Evolutionary conservation across 2,329 filamentous ascomycete genomes (phyloP), one percentile per base, ranked within the genome.

Genomic region (Claviceps pusilla): DNA sequence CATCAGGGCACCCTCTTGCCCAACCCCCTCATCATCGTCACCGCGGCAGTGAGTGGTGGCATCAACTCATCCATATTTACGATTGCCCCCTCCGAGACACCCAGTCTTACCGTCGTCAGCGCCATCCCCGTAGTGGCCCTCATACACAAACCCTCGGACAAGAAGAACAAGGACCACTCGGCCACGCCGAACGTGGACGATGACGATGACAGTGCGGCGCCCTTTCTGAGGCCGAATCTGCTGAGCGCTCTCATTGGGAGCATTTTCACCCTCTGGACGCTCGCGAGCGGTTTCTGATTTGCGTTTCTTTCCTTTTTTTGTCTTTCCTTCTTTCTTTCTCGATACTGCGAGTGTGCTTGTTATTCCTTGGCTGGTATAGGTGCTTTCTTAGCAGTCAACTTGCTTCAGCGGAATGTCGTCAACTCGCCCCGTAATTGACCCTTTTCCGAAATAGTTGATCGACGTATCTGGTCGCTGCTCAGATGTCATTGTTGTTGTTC

Each of bases 61-160:
- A 48, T 50, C 3, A n/a, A 3, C 10, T 54, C 51, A 1, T 16
- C 2, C 1, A 54, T 41, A 7, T 51, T 46, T 9, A 42, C 54
- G 2, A 46, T 59, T 14, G 24, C 31, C 10, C 28, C 53, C 2
- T 39, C 33, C 1, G 52, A 43, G 2, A 52, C 54, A 10, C 47
- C 54, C 12, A 50, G 54, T 43, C 49, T 55, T 16, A 47, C 50
- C 7, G 50, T 55, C n/a, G 48, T 50, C 9, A 54, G 45, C 19
- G 50, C 46, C 11, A 12, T 59, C 7, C 58, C 59, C 5, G 60
- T 52, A 6, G 53, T 61, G 28, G 51, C 56, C 1, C 50, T 64
- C 7, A 46, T 63, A 4, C 56, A 57, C 42, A 48, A 60, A 37
- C 50, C 54, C n/a, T 47, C 51, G 1, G 61, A 63, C 47, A 50